These are phyloP conservation scores for Athelia sp. DNA, from an alignment of 1,284 basidiomycete genomes.

Conservation along the genomic window DNA sequence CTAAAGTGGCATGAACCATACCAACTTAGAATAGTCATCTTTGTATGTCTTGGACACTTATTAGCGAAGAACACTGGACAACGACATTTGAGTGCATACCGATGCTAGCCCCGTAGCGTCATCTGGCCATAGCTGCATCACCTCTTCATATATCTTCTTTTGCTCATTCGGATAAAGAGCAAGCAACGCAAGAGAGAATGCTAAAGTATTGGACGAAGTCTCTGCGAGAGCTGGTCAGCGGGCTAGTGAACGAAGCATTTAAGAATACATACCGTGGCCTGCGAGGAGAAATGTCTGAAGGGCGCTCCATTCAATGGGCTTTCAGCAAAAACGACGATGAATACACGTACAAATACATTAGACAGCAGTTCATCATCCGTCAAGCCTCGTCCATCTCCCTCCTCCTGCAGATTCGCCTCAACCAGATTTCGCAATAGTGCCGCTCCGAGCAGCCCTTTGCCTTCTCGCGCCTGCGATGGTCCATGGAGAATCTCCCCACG, in stretches of 20 bases:
- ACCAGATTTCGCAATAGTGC: slow-evolving; percentile 39
- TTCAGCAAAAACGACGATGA: neutral
- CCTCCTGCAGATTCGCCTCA: slow-evolving; percentile 36
- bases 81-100: slow-evolving; percentile 13
- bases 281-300: slow-evolving; percentile 34
- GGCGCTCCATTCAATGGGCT: no score
- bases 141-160: slow-evolving; percentile 35
- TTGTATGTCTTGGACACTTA: slow-evolving; percentile 25
- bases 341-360: slow-evolving; percentile 32
- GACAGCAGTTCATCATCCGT: slow-evolving; percentile 41
- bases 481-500: slow-evolving; percentile 23
- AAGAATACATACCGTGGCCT: slow-evolving; percentile 26
- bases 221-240: slow-evolving; percentile 21
- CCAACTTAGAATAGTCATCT: slow-evolving; percentile 28
- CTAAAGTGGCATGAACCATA: slow-evolving; percentile 7
- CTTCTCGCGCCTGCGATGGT: neutral
- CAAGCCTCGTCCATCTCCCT: slow-evolving; percentile 23
- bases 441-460: slow-evolving; percentile 21
- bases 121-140: slow-evolving; percentile 28
- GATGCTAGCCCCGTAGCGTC: slow-evolving; percentile 13
- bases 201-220: slow-evolving; percentile 39
- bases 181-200: slow-evolving; percentile 34
- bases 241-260: neutral
- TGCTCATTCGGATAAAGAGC: slow-evolving; percentile 43
- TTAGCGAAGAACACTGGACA: neutral